These are phyloP conservation scores for Pseudotsuga menziesii DNA, from an alignment of 75 land plant species.

Conservation along the genomic window DNA sequence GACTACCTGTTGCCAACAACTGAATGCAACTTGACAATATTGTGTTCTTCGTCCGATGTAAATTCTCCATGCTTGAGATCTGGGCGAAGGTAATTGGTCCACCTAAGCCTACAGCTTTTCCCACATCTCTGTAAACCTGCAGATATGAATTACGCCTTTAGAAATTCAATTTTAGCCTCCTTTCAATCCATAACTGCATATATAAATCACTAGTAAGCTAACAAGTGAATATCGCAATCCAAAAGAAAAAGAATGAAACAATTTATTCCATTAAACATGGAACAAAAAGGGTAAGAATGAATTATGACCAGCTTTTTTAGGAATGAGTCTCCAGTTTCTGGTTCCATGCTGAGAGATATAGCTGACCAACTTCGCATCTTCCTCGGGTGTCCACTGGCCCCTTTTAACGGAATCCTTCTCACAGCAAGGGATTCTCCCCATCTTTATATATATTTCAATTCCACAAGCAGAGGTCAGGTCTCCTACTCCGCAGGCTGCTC, in stretches of 20 bases:
- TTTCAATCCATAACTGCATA: too few relatives aligned
- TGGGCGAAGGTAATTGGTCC: slow-evolving; percentile 89
- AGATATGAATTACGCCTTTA: not conserved
- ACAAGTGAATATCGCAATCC: not conserved
- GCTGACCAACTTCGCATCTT: slow-evolving; percentile 77
- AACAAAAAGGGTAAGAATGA: not conserved
- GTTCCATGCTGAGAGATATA: slow-evolving; percentile 84
- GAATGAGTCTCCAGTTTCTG: slow-evolving; percentile 80
- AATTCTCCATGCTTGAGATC: slow-evolving; percentile 75
- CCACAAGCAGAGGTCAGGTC: too few relatives aligned
- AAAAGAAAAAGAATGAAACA: not conserved
- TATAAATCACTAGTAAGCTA: not conserved
- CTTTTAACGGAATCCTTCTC: slow-evolving; percentile 81
- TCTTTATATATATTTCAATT: slow-evolving; percentile 3
- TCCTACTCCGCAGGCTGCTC: too few relatives aligned
- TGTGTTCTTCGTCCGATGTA: slow-evolving; percentile 58
- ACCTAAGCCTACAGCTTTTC: slow-evolving; percentile 73
- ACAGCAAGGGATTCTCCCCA: slow-evolving; percentile 80
- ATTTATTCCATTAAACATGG: not conserved
- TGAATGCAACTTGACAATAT: slow-evolving; percentile 63
- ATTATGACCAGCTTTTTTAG: slow-evolving; percentile 70
- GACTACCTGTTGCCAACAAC: slow-evolving; percentile 63
- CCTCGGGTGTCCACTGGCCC: slow-evolving; percentile 87
- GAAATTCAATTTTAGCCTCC: not conserved
- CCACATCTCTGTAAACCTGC: slow-evolving; percentile 74